Evolutionary conservation across 2,329 filamentous ascomycete species (phyloP).

Genomic region (Fusarium sp.): DNA sequence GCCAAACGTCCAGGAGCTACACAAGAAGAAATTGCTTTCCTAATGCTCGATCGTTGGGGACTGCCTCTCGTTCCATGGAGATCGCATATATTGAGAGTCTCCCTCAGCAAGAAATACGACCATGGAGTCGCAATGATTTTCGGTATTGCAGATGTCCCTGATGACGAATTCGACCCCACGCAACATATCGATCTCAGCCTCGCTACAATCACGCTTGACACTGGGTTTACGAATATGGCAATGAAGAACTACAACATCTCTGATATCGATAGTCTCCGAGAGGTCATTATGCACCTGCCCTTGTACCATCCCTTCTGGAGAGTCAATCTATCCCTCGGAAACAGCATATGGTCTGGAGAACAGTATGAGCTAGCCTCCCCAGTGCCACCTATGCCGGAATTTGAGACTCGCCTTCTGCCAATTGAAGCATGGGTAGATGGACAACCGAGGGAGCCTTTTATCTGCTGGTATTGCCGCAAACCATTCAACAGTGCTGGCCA

Average conservation of each 20-base stretch:
- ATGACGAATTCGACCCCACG: background rate
- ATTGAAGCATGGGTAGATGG: too few relatives aligned
- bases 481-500: too few relatives aligned
- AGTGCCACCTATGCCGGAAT: too few relatives aligned
- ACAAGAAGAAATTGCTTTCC: background rate
- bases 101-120: background rate
- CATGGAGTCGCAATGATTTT: background rate
- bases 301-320: background rate
- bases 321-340: too few relatives aligned
- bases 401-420: too few relatives aligned
- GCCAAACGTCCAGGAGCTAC: background rate
- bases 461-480: too few relatives aligned
- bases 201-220: background rate
- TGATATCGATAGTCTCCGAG: too few relatives aligned
- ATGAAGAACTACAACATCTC: background rate
- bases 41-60: background rate
- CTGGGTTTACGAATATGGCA: background rate
- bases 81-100: fast-evolving
- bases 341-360: too few relatives aligned
- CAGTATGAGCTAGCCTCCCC: too few relatives aligned
- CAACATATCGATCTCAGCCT: background rate
- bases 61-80: background rate
- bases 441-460: too few relatives aligned
- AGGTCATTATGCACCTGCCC: fast-evolving
- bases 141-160: fast-evolving